These are phyloP conservation scores for Alnus rubra DNA, from an alignment of 306 rosid species.

Conservation along the genomic window DNA sequence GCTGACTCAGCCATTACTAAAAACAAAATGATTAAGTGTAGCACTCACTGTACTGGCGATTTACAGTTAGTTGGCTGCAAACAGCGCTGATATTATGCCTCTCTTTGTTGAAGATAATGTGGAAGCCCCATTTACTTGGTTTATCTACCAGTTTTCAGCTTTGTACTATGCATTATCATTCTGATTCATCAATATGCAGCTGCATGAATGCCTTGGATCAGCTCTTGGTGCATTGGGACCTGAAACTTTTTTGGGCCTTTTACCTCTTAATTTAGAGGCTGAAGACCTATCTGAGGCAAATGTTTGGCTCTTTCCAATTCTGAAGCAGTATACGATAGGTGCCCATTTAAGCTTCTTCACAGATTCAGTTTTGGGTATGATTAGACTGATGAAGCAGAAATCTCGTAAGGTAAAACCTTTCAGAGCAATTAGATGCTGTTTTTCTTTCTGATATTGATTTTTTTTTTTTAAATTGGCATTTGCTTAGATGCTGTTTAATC, in stretches of 20 bases:
- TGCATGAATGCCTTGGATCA: constrained; percentile 89
- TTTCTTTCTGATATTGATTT: no score
- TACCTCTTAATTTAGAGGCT: constrained; percentile 84
- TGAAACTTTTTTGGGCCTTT: constrained; percentile 61
- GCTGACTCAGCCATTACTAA: no score
- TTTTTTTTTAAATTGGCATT: no score
- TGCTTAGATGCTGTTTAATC: no score
- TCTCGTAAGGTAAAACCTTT: constrained; percentile 54
- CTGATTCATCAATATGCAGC: constrained; percentile 49
- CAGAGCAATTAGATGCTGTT: no score
- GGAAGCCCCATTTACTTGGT: neutral
- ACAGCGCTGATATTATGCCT: no score
- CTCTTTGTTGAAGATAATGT: neutral
- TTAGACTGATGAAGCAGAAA: constrained; percentile 46
- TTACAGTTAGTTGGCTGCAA: no score
- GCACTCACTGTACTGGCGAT: no score
- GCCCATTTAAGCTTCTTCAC: constrained; percentile 68
- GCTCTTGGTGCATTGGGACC: constrained; percentile 91
- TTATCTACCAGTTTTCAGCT: constrained; percentile 6
- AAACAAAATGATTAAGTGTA: no score
- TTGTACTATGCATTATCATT: neutral
- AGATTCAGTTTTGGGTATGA: constrained; percentile 54
- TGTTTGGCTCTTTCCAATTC: constrained; percentile 86
- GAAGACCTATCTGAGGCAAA: constrained; percentile 63
- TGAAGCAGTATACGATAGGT: constrained; percentile 77